Evolutionary conservation across 352 stramenopile genomes (phyloP).

Genomic region (Globisporangium takayamanum): DNA sequence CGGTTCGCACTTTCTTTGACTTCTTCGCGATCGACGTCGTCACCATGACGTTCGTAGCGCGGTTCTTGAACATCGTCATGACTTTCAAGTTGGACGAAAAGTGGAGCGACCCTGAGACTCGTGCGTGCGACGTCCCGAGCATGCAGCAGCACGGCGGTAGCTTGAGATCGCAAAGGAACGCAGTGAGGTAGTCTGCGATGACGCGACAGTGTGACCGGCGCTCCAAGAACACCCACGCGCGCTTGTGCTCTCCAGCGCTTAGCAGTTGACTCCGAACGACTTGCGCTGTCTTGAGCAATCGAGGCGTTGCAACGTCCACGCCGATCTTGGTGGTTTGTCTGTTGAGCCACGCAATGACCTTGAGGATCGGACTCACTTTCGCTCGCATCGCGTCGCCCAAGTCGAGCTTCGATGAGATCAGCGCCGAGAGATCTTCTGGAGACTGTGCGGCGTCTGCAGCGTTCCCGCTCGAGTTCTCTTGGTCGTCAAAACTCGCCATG

Average conservation of each 20-base stretch:
- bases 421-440: slow-evolving; percentile 2
- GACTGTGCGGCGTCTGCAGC: neutral
- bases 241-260: slow-evolving; percentile 22
- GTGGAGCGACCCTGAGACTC: slow-evolving; percentile 42
- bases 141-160: slow-evolving; percentile 68
- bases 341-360: slow-evolving; percentile 46
- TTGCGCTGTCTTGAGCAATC: slow-evolving; percentile 47
- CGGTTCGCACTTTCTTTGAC: slow-evolving; percentile 35
- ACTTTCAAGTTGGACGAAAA: slow-evolving; percentile 72
- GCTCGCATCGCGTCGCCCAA: slow-evolving; percentile 26
- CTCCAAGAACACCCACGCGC: slow-evolving; percentile 68
- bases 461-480: neutral
- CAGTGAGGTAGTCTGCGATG: slow-evolving; percentile 71
- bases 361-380: slow-evolving; percentile 50
- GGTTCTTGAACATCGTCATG: slow-evolving; percentile 49
- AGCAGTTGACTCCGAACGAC: slow-evolving; percentile 43
- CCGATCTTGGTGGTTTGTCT: slow-evolving; percentile 24
- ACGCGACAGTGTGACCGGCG: slow-evolving; percentile 62
- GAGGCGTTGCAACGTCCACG: slow-evolving; percentile 32
- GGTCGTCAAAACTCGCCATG: too few species aligned
- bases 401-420: slow-evolving; percentile 25
- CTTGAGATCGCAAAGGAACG: slow-evolving; percentile 26
- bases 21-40: slow-evolving; percentile 65
- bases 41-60: slow-evolving; percentile 61
- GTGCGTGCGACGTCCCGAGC: slow-evolving; percentile 61